Evolutionary conservation across 345 rosid genomes (phyloP), one percentile per base, ranked within the genome.

Genomic region (Punica granatum): DNA sequence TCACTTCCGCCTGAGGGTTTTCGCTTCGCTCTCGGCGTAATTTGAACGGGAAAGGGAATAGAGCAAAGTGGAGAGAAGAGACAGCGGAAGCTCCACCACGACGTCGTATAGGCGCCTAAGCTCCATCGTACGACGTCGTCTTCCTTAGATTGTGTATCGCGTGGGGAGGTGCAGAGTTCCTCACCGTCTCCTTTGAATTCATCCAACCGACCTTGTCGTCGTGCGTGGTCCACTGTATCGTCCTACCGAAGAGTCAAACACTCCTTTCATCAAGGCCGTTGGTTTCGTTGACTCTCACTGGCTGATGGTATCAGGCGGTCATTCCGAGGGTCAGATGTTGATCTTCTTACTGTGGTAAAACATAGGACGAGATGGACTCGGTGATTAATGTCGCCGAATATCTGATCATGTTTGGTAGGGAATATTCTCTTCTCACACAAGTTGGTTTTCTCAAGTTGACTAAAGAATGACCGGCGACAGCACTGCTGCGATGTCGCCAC

Each of bases 401-500:
- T 68, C 59, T 25, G 26, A 26, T 19, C 35, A 18, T 9, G 34
- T 43, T 56, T 11, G 9, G 3, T 46, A 42, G n/a, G 67, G 73
- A n/a, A 69, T 56, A 63, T 56, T 73, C 35, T 37, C 7, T 37
- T 37, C 12, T 37, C 42, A 7, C 12, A 37, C 42, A 37, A 37
- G 42, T 37, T 37, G 42, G 42, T 7, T 37, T 37, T 23, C 1
- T 6, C 23, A 46, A 46, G n/a, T 46, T 46, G 53, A 46, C 53
- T 2, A 3, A 19, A 15, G 48, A 43, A 12, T 16, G 48, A 43
- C 48, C n/a, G n/a, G n/a, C n/a, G 15, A 41, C 26, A 64, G 60
- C 42, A 12, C 7, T n/a, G 33, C 43, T 51, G 33, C 30, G 31
- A 33, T 53, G 42, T 31, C 18, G 60, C 62, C 70, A 67, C 70